Base-by-base conservation (phyloP, 2,329 filamentous ascomycete genomes). In the Aspergillus quadrilineatus region DNA sequence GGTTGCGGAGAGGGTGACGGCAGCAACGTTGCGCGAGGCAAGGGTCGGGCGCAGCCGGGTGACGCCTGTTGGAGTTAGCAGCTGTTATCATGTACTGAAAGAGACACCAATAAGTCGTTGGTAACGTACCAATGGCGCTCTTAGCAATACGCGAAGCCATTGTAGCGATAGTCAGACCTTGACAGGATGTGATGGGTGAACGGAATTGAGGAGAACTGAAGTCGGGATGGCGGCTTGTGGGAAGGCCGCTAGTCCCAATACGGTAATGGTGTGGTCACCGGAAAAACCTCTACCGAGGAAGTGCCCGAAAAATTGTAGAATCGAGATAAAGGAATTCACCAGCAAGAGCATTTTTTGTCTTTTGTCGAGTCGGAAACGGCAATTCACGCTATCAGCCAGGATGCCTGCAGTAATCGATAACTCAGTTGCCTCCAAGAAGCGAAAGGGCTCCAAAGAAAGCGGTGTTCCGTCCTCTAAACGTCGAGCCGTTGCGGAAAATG, bases 111-210 rank as follows among this genome's bases (percentile, higher is more conserved):
- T 59, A 55, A 63, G 56, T 67, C 71, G 60, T 72, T 46, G 57
- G 59, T 49, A 66, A 87, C 91, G 79, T 87, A 97, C 93, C 90
- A 81, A 93, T 82, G 82, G 92, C 91, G 85, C 87, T 92, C 86
- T 90, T 92, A 85, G 89, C 91, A 83, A 97, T 85, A 85, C 92
- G 91, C 80, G 91, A 96, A 85, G 93, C 93, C 93, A 97, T 97
- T 89, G 83, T 89, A 78, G 84, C 78, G 77, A 80, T 82, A 77
- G 79, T 74, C 79, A 77, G 79, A 77, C 79, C 80, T 80, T 81
- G 78, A 74, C 76, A 63, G 61, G 65, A 69, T 66, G 65, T 67
- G 68, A 67, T 71, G 69, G 70, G 63, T 68, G 68, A 69, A 70
- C 68, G 69, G 69, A 69, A 72, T 62, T 69, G 71, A 72, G 66